These are phyloP conservation scores for Verticillium tricorpus DNA, from an alignment of 2,329 filamentous ascomycete species.

Conservation along the genomic window DNA sequence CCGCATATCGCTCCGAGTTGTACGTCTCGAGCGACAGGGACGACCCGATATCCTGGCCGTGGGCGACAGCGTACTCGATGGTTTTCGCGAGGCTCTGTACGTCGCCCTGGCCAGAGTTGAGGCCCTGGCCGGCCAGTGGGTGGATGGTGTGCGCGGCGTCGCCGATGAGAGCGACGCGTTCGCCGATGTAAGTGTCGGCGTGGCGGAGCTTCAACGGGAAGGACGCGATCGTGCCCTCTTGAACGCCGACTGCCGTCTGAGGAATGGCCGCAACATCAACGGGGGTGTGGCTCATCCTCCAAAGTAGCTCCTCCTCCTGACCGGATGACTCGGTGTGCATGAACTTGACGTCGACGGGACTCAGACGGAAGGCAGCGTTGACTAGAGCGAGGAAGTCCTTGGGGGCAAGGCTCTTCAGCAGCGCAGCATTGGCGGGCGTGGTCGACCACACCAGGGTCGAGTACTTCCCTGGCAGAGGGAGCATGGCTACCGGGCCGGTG, in stretches of 20 bases:
- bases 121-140: conserved; percentile 86
- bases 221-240: conserved; percentile 75
- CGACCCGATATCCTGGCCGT: conserved; percentile 84
- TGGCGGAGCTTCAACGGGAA: conserved; percentile 91
- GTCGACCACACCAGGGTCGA: conserved; percentile 95
- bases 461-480: conserved; percentile 79
- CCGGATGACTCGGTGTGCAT: conserved; percentile 61
- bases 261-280: conserved; percentile 54
- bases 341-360: conserved; percentile 73
- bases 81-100: conserved; percentile 72
- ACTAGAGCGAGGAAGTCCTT: conserved; percentile 80
- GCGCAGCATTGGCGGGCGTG: conserved; percentile 70
- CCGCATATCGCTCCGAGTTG: conserved; percentile 72
- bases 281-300: conserved; percentile 71
- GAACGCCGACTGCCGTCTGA: conserved; percentile 63
- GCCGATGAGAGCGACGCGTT: conserved; percentile 86
- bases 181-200: conserved; percentile 86
- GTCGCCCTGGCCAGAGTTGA: conserved; percentile 91
- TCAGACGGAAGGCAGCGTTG: conserved; percentile 87
- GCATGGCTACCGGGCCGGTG: conserved; percentile 83
- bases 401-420: conserved; percentile 69
- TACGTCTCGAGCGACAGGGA: conserved; percentile 77
- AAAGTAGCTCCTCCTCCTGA: conserved; percentile 73
- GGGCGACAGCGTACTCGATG: conserved; percentile 70
- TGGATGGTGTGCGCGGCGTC: conserved; percentile 96